Conservation (phyloP, 305 asterid species). For the Striga hermonthica region DNA sequence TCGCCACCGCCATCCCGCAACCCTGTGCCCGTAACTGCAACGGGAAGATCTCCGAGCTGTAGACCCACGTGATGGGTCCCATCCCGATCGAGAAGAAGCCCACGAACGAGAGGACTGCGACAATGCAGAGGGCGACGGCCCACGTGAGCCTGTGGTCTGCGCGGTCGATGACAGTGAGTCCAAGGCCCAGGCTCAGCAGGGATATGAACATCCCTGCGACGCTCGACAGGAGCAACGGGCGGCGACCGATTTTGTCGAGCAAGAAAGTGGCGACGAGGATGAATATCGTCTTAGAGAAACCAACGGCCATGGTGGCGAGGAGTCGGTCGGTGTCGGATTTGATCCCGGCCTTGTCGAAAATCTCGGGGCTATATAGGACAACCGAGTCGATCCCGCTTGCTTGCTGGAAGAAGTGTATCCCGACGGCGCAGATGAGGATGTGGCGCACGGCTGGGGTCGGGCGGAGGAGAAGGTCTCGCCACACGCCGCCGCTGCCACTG, state of each 20-base stretch:
- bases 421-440: conserved; percentile 53
- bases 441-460: conserved; percentile 63
- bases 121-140: conserved; percentile 48
- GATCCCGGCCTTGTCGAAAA: conserved; percentile 62
- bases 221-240: conserved; percentile 54
- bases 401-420: conserved; percentile 74
- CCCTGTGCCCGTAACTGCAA: conserved; percentile 64
- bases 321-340: conserved; percentile 32
- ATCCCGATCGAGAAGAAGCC: conserved; percentile 71
- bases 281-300: conserved; percentile 63
- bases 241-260: conserved; percentile 65
- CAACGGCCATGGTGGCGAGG: conserved; percentile 71
- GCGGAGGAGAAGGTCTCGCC: conserved; percentile 58
- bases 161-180: conserved; percentile 43
- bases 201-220: conserved; percentile 59
- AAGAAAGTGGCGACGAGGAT: conserved; percentile 61
- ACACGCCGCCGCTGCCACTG: conserved; percentile 42
- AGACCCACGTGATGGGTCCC: conserved; percentile 85
- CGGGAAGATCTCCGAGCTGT: conserved; percentile 74
- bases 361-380: conserved; percentile 61
- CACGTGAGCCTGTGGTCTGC: conserved; percentile 43
- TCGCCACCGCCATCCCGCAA: conserved; percentile 56
- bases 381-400: conserved; percentile 72
- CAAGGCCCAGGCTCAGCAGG: conserved; percentile 38
- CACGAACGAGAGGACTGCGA: conserved; percentile 47